Evolutionary conservation across 169 alveolate genomes (phyloP).

Genomic region (Amoebophrya sp.): DNA sequence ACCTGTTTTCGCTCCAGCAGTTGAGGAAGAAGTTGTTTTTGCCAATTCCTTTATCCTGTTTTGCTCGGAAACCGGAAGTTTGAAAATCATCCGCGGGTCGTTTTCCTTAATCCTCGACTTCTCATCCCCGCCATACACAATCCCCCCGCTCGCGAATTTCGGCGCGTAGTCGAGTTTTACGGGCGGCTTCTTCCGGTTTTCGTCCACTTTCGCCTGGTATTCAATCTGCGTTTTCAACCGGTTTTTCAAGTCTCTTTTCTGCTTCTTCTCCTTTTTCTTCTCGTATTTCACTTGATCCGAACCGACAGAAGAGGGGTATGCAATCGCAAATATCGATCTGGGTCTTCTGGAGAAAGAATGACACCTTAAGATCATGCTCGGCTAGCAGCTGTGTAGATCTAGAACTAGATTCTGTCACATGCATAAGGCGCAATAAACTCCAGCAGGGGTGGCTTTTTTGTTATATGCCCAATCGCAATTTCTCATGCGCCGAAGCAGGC

Average conservation of each 20-base stretch:
- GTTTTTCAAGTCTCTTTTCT: background rate
- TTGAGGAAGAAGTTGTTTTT: background rate
- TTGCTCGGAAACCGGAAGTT: background rate
- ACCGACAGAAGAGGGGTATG: no score
- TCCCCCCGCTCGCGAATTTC: background rate
- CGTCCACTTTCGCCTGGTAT: background rate
- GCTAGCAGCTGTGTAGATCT: no score
- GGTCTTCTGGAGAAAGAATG: no score
- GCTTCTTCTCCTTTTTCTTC: background rate
- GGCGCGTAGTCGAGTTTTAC: background rate
- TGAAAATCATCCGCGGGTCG: background rate
- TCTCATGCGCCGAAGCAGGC: no score
- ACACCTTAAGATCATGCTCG: no score
- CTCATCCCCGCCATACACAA: background rate
- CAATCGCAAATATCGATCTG: no score
- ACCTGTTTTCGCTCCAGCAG: background rate
- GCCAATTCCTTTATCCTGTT: no score
- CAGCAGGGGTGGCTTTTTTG: no score
- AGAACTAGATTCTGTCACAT: no score
- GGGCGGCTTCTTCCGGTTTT: background rate
- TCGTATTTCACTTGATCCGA: background rate
- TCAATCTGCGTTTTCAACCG: background rate
- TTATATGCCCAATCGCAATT: no score
- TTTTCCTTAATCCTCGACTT: background rate
- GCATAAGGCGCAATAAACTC: no score